These are phyloP conservation scores for Dipteronia sinensis DNA, from an alignment of 345 rosid species.

Conservation along the genomic window DNA sequence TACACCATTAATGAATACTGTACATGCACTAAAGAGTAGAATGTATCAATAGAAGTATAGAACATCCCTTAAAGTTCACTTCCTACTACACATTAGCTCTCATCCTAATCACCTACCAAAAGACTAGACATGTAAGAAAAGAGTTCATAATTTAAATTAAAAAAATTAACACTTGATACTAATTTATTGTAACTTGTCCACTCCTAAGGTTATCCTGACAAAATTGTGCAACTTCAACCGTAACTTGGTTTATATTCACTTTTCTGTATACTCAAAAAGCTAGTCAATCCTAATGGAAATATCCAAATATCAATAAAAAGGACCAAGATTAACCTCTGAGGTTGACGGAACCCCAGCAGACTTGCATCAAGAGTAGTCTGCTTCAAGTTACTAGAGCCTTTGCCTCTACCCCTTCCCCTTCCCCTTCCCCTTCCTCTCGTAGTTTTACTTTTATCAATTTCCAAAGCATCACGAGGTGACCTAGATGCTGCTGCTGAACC, in stretches of 20 bases:
- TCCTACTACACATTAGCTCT: background rate
- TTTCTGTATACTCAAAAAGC: background rate
- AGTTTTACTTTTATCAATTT: constrained; percentile 58
- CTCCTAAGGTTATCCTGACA: background rate
- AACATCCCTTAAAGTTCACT: too few species aligned
- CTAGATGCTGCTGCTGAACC: constrained; percentile 51
- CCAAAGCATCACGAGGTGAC: constrained; percentile 40
- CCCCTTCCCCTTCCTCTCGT: constrained; percentile 84
- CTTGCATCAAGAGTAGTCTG: constrained; percentile 86
- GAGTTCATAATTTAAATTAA: background rate
- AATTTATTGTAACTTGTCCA: constrained; percentile 6
- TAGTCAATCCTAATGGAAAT: background rate
- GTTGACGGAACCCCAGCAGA: constrained; percentile 65
- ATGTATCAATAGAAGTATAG: too few species aligned
- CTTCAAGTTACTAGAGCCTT: constrained; percentile 67
- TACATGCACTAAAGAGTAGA: too few species aligned
- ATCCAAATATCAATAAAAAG: constrained; percentile 5
- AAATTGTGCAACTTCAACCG: background rate
- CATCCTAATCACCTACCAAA: background rate
- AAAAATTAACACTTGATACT: background rate
- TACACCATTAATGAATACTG: too few species aligned
- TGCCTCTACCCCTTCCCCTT: constrained; percentile 70
- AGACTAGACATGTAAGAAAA: background rate
- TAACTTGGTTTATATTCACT: background rate
- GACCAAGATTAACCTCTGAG: constrained; percentile 63